Evolutionary conservation across 169 alveolate genomes (phyloP).

Genomic region (Cyclospora cayetanensis): DNA sequence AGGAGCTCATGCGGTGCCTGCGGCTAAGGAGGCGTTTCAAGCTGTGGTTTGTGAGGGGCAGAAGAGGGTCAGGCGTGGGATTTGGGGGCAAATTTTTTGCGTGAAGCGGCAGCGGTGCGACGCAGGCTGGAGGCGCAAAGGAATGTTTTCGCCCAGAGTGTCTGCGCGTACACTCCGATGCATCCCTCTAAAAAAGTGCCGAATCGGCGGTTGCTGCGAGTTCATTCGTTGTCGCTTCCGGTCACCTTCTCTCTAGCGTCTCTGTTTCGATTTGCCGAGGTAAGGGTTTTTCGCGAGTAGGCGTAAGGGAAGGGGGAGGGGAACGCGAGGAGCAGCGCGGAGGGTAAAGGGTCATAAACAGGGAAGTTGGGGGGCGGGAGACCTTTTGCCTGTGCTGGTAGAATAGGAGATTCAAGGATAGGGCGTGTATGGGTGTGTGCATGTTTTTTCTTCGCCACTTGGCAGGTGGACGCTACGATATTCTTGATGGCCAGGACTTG

Average conservation of each 20-base stretch:
- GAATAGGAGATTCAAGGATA: too few species aligned
- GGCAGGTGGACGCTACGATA: slow-evolving; percentile 64
- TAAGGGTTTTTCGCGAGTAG: background rate
- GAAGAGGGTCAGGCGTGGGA: too few species aligned
- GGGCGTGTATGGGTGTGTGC: too few species aligned
- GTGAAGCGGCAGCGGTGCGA: background rate
- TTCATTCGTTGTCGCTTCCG: slow-evolving; percentile 68
- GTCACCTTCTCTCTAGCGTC: slow-evolving; percentile 70
- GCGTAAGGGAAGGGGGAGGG: too few species aligned
- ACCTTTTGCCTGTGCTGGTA: too few species aligned
- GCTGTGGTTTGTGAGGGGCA: too few species aligned
- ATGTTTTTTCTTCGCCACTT: background rate
- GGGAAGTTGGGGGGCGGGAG: too few species aligned
- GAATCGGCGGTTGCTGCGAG: slow-evolving; percentile 66
- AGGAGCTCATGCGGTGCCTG: too few species aligned
- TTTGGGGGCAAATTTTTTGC: too few species aligned
- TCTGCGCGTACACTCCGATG: slow-evolving; percentile 74
- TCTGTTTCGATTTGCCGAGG: slow-evolving; percentile 71
- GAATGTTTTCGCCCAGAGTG: slow-evolving; percentile 77
- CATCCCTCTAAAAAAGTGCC: slow-evolving; percentile 58
- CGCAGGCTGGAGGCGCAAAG: slow-evolving; percentile 76
- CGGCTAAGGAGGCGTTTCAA: too few species aligned
- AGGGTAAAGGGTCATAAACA: too few species aligned
- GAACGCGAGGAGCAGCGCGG: too few species aligned
- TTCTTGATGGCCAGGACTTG: slow-evolving; percentile 58